Conservation (phyloP, 1,139 yeast species). For the Debaryomycetaceae sp. region DNA sequence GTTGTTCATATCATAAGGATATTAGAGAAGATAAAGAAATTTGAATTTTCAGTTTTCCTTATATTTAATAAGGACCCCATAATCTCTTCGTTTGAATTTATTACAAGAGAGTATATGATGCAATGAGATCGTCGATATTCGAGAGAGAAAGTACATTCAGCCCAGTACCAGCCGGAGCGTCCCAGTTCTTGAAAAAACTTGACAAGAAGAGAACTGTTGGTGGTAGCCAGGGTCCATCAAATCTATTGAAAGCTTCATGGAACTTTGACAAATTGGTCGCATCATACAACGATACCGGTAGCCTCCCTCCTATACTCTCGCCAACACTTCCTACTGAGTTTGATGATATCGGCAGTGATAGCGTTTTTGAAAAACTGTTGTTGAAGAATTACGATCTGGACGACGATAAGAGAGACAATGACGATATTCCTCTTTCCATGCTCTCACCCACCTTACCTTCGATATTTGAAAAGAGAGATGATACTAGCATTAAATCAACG, state of each 20-base stretch:
- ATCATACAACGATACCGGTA: slow-evolving; percentile 33
- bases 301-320: slow-evolving; percentile 39
- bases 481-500: neutral
- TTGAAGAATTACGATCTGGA: slow-evolving; percentile 4
- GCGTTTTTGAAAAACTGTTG: slow-evolving; percentile 2
- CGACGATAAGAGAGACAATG: slow-evolving; percentile 14
- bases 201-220: neutral
- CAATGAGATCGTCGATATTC: slow-evolving; percentile 39
- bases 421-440: slow-evolving; percentile 27
- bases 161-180: neutral
- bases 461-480: slow-evolving; percentile 16
- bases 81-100: neutral
- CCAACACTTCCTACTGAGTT: slow-evolving; percentile 34
- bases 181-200: neutral
- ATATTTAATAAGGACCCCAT: neutral
- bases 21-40: neutral
- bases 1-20: slow-evolving; percentile 2
- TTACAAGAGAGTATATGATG: neutral
- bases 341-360: neutral
- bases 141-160: slow-evolving; percentile 15
- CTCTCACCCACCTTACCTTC: slow-evolving; percentile 37
- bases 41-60: neutral
- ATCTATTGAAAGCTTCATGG: slow-evolving; percentile 22
- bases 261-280: slow-evolving; percentile 39
- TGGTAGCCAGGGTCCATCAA: neutral